Conservation (phyloP, 2,329 filamentous ascomycete species). For the Venturia effusa region DNA sequence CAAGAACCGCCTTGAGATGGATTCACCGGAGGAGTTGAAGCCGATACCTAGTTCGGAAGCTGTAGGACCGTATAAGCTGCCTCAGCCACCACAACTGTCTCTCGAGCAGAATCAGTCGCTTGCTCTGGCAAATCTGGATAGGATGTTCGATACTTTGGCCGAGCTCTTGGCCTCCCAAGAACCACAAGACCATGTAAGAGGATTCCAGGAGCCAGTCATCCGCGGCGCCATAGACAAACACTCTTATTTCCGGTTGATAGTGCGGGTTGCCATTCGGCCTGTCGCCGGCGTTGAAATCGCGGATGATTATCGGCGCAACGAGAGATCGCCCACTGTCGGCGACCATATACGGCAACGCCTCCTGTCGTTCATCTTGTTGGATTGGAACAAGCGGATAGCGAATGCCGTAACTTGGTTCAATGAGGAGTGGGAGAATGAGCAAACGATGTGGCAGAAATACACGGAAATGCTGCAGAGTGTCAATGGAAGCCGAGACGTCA, state of each 20-base stretch:
- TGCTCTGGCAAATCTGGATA: slow-evolving; percentile 61
- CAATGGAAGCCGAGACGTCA: slow-evolving; percentile 1
- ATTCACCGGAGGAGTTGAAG: slow-evolving; percentile 41
- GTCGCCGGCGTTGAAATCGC: slow-evolving; percentile 5
- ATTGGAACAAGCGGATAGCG: slow-evolving; percentile 64
- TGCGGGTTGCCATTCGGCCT: slow-evolving; percentile 7
- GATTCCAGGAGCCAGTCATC: slow-evolving; percentile 54
- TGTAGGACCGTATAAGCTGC: slow-evolving; percentile 59
- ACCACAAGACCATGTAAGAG: slow-evolving; percentile 38
- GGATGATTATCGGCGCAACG: neutral
- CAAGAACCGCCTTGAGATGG: slow-evolving; percentile 62
- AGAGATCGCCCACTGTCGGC: neutral
- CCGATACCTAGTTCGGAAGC: slow-evolving; percentile 27
- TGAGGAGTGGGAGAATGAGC: slow-evolving; percentile 97
- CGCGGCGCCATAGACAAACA: slow-evolving; percentile 7
- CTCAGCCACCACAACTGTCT: slow-evolving; percentile 63
- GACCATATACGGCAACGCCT: slow-evolving; percentile 9
- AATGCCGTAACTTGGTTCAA: slow-evolving; percentile 88
- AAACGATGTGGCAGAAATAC: slow-evolving; percentile 20
- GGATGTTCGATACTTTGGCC: slow-evolving; percentile 52
- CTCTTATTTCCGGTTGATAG: slow-evolving; percentile 10
- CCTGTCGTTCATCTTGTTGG: slow-evolving; percentile 8
- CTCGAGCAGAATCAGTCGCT: slow-evolving; percentile 61
- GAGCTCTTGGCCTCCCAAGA: slow-evolving; percentile 4
- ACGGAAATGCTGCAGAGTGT: slow-evolving; percentile 27